phyloP scores from a whole-genome alignment of 371 early-diverging fungal species.

The Mucor plumbeus region DNA sequence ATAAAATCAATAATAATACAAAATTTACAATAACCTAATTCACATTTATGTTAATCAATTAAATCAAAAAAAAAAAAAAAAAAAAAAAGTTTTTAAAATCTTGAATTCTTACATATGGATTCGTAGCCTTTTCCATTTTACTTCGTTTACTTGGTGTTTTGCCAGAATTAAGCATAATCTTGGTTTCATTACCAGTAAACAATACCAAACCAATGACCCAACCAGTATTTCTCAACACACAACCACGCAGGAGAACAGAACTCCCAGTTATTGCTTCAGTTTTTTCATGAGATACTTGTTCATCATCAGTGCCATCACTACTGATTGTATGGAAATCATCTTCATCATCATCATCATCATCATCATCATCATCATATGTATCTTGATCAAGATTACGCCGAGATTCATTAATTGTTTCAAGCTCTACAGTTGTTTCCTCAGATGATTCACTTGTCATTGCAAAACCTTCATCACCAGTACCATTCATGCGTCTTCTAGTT shows the following conservation, averaged over 20 bases:
- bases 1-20: conserved; percentile 55
- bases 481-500: conserved; percentile 11
- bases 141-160: conserved; percentile 94
- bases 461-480: conserved; percentile 4
- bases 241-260: conserved; percentile 90
- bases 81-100: neutral
- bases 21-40: conserved; percentile 55
- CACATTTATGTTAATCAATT: neutral
- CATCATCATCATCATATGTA: neutral
- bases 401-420: conserved; percentile 14
- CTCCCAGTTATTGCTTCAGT: conserved; percentile 81
- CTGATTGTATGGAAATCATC: conserved; percentile 18
- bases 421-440: neutral
- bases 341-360: conserved; percentile 16
- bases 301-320: conserved; percentile 8
- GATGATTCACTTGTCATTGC: conserved; percentile 7
- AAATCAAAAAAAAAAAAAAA: no score
- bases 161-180: conserved; percentile 89
- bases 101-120: conserved; percentile 75
- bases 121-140: conserved; percentile 93
- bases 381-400: neutral
- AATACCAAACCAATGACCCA: conserved; percentile 85
- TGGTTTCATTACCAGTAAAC: conserved; percentile 90
- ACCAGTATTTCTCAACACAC: conserved; percentile 90
- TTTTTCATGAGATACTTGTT: conserved; percentile 52